Percentiles rank a stretch among this genome's conserved stretches.
Evolutionary conservation across 352 stramenopile species (phyloP).

Genomic region (Hyaloperonospora brassicae): DNA sequence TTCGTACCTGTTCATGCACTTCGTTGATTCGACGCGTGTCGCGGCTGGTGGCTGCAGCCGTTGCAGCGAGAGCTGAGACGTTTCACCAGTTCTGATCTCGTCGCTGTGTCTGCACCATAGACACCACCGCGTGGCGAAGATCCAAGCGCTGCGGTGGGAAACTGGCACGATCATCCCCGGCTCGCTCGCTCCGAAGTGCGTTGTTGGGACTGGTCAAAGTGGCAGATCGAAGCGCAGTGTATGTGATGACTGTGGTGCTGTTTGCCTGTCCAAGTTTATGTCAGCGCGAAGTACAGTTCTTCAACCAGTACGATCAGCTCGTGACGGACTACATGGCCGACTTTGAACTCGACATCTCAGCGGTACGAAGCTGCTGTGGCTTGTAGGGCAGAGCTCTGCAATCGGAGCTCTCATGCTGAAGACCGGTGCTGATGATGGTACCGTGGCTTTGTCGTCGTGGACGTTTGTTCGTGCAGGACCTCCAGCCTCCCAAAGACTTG

Average conservation of each 20-base stretch:
- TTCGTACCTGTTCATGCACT: slow-evolving; percentile 17
- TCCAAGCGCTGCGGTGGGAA: slow-evolving; percentile 87
- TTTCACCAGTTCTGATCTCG: background rate
- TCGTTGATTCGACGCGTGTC: background rate
- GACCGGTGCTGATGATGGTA: background rate
- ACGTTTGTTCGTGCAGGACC: slow-evolving; percentile 39
- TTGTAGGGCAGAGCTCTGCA: too few species aligned
- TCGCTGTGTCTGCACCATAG: slow-evolving; percentile 10
- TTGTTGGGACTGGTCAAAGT: background rate
- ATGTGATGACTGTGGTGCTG: background rate
- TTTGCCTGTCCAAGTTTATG: slow-evolving; percentile 45
- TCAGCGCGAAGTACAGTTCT: slow-evolving; percentile 82
- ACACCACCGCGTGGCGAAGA: slow-evolving; percentile 75
- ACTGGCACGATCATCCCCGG: slow-evolving; percentile 82
- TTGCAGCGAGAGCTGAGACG: too few species aligned
- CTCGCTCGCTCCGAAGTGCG: slow-evolving; percentile 58
- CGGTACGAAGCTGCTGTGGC: slow-evolving; percentile 29
- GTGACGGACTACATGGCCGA: slow-evolving; percentile 87
- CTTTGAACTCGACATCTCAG: slow-evolving; percentile 81
- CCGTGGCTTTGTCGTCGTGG: slow-evolving; percentile 1
- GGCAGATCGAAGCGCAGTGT: background rate
- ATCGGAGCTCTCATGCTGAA: too few species aligned
- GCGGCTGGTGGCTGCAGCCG: background rate
- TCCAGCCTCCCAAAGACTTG: slow-evolving; percentile 86
- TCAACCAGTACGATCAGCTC: slow-evolving; percentile 87